Evolutionary conservation across 805 yeast species (phyloP), one percentile per base, ranked within the genome.

Genomic region (Saturnispora mendoncae): DNA sequence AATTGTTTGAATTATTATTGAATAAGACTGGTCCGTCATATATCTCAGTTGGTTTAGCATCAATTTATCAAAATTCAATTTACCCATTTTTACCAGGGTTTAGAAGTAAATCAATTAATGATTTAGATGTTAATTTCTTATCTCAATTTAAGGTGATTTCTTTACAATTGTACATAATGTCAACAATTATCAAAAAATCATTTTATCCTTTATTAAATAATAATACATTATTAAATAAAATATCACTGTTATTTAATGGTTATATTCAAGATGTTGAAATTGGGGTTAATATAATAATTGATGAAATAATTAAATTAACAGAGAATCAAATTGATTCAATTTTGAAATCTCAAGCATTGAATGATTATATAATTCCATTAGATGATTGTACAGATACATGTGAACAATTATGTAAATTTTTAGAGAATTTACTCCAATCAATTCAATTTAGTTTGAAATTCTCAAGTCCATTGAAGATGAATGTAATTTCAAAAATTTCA

Each of bases 21-120:
- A 68, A 74, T 36, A 86, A 81, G 41, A 68, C 84, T 29, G 92
- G 94, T 1, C 76, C 76, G 27, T 69, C 80, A 3, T 86, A 84
- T 53, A 71, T 87, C 33, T 87, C 84, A 30, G 67, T 77, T 13
- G 87, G 85, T 0, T 58, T 88, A 31, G 95, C 85, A 50, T 75
- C 78, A 3, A 69, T 86, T 1, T 82, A 76, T 41, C 51, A 53
- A 32, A 51, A 48, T 32, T 60, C 57, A 7, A 49, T 60, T 12
- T 39, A 53, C 14, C 42, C 42, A 33, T 39, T 39, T 17, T 42
- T 49, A 5, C 61, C 55, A 26, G 57, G 55, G 34, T 53, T 53
- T 26, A 50, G 50, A 21, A 50, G 52, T 29, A 45, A 47, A 20
- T 50, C 61, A 2, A 54, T 56, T 30, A 56, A 56, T 34, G 38